Base-by-base conservation (phyloP, 371 early-diverging fungal genomes). In the Mycotypha africana region DNA sequence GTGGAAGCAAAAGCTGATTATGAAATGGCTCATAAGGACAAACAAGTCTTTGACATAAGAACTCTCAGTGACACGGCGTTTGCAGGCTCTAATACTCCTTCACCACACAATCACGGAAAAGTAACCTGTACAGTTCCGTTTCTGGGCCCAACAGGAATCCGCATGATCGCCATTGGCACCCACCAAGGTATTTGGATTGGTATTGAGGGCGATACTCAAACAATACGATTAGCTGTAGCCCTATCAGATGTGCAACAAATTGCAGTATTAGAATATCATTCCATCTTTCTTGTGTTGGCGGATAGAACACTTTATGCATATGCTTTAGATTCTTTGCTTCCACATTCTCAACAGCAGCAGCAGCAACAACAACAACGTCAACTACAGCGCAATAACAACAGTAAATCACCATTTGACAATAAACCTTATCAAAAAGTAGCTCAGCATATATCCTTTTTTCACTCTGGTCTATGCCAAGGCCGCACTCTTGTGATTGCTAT, bases 111-210 rank as follows among this genome's bases (percentile, higher is more conserved):
- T 25, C 44, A 55, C 43, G 74, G 69, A 51, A 78, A 78, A 38
- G 78, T 93, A 50, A 85, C 79, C 38, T 86, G 86, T 42, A 82
- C 86, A 0, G 74, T 80, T 9, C 78, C 76, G 11, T 86, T 80
- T 47, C 69, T 78, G 28, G 67, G 70, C 11, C 45, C 73, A 15
- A 61, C 51, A n/a, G 64, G 62, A 39, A 76, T 83, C 49, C 77
- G 78, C 3, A 73, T 81, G 56, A 70, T 89, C 33, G 84, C 82
- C 8, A 67, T 93, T 19, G 95, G 91, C 22, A 89, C 93, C 1
- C 89, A 89, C 40, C 58, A 69, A 14, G 93, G 95, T 6, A 67
- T 95, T 10, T 74, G 70, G 69, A 67, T 70, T 51, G 74, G 74
- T 14, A 60, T 65, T 33, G 74, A 74, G 49, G 70, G 68, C 4